These are phyloP conservation scores for Leptomonas pyrrhocoris DNA, from an alignment of 208 protist genomes.

Conservation along the genomic window DNA sequence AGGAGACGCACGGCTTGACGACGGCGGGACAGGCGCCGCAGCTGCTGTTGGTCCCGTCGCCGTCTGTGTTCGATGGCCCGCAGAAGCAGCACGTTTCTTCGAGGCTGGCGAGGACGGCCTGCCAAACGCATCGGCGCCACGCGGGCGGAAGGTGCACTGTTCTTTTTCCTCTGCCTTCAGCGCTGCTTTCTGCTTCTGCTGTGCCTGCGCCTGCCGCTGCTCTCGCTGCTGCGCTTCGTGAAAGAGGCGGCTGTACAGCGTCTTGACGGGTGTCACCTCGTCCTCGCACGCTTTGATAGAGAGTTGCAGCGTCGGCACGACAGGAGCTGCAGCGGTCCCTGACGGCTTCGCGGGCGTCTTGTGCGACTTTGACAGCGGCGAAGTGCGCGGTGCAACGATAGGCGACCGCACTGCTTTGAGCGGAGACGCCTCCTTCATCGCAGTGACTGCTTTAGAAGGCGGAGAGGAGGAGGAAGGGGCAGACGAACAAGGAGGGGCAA, in stretches of 20 bases:
- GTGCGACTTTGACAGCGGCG: not conserved
- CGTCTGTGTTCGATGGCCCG: not conserved
- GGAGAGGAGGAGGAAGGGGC: not conserved
- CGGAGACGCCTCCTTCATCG: not conserved
- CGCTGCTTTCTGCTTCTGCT: not conserved
- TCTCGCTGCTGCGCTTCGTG: slow-evolving; percentile 20
- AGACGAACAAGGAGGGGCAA: not conserved
- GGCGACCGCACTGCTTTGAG: not conserved
- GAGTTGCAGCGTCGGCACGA: slow-evolving; percentile 21
- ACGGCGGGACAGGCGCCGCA: not conserved
- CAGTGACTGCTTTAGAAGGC: not conserved
- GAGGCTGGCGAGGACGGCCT: not conserved
- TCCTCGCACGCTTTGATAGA: not conserved
- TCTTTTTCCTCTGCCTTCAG: slow-evolving; percentile 14
- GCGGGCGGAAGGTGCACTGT: slow-evolving; percentile 12
- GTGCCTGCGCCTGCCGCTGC: slow-evolving; percentile 11
- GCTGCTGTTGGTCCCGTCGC: not conserved
- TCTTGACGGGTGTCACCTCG: slow-evolving; percentile 11
- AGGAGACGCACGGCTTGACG: too few species aligned
- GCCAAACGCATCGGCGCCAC: not conserved
- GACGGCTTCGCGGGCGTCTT: not conserved
- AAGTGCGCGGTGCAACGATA: not conserved
- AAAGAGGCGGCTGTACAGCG: slow-evolving; percentile 19
- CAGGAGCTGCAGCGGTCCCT: not conserved
- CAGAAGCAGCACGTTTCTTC: not conserved